Evolutionary conservation across 1,284 basidiomycete species (phyloP).

Genomic region (Ceratobasidium papillatum): DNA sequence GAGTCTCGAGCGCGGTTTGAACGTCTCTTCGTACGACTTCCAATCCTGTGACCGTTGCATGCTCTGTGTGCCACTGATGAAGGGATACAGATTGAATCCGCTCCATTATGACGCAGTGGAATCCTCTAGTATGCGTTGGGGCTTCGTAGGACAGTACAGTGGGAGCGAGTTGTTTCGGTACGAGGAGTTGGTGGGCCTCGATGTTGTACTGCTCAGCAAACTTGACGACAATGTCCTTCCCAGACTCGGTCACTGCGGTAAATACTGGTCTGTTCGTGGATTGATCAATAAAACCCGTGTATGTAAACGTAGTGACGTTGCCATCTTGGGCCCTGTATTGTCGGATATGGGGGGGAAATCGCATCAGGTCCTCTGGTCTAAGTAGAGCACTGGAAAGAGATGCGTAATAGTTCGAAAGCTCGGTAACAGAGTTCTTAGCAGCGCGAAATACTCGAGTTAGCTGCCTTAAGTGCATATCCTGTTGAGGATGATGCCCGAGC

Average conservation of each 20-base stretch:
- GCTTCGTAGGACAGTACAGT: conserved; percentile 22
- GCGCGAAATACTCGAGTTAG: conserved; percentile 17
- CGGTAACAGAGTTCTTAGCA: neutral
- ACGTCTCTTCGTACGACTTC: neutral
- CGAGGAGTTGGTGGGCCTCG: conserved; percentile 38
- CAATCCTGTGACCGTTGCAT: neutral
- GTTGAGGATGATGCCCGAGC: neutral
- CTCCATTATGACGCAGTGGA: neutral
- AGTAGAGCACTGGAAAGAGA: neutral
- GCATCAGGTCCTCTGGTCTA: neutral
- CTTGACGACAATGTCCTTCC: conserved; percentile 41
- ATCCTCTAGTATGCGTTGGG: neutral
- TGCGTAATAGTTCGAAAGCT: conserved; percentile 10
- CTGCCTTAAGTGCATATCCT: neutral
- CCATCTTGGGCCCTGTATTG: too few relatives aligned
- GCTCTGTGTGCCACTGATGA: too few relatives aligned
- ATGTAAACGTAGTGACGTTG: too few relatives aligned
- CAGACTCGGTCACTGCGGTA: too few relatives aligned
- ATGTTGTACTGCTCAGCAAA: conserved; percentile 40
- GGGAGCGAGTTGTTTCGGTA: conserved; percentile 39
- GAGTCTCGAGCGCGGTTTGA: neutral
- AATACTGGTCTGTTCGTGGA: too few relatives aligned
- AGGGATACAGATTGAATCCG: conserved; percentile 29
- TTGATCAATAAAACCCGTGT: too few relatives aligned
- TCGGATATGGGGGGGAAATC: too few relatives aligned